Evolutionary conservation across 257 asterid species (phyloP), one percentile per base, ranked within the genome.

Genomic region (Nicotiana tomentosiformis): DNA sequence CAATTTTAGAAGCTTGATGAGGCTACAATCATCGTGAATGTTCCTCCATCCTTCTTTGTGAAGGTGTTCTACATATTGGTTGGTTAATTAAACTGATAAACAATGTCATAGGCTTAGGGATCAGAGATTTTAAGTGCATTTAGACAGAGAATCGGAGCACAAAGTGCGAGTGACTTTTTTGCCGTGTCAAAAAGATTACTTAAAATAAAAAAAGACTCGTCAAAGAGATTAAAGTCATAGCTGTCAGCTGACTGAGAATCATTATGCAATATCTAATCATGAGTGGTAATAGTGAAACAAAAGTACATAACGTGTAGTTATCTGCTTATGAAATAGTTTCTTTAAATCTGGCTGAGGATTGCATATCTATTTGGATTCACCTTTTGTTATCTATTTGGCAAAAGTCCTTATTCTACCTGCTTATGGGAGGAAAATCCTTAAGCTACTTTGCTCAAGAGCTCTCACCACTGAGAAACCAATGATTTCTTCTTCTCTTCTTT

Each of bases 1-100:
- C 39, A 74, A 7, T 32, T 85, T 18, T 64, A n/a, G 30, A 57
- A 58, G 80, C 43, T 74, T 74, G 80, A 49, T 14, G 80, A 74
- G 62, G 80, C 39, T 49, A 74, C 39, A 49, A 26, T 23, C 61
- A 29, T 51, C 46, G 5, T 26, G 64, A 26, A 26, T 76, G 64
- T 76, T 76, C 65, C 62, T 77, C 49, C 26, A 4, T 7, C 62
- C 62, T 76, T 26, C 46, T 76, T 76, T 76, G 43, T 51, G 1
- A 76, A 76, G 46, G 33, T 4, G 33, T 30, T 51, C 23, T 8
- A 51, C 46, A 10, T 51, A 74, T 5, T 74, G 43, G 7, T 57
- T 15, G 29, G 64, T 51, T 51, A 53, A 8, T 49, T 74, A 12
- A 74, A 46, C 29, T 74, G 62, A 15, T 74, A 51, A 74, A 76